A percentile compares a stretch with the other conserved stretches of the same genome.
Evolutionary conservation across 306 rosid species (phyloP).

Genomic region (Luffa aegyptiaca): DNA sequence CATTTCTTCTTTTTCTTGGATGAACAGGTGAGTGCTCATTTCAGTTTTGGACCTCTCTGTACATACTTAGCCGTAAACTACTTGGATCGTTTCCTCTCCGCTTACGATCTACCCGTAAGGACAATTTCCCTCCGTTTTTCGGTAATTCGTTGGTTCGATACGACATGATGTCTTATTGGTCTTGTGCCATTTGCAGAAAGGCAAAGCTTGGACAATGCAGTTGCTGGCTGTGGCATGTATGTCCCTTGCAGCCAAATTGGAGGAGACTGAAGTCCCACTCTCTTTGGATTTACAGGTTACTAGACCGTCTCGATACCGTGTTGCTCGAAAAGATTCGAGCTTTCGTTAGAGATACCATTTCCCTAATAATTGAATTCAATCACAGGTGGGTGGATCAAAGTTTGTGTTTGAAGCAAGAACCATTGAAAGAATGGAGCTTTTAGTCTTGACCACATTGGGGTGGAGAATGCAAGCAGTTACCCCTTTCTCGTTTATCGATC

Average conservation of each 20-base stretch:
- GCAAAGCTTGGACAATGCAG: constrained; percentile 88
- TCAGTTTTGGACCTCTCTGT: constrained; percentile 79
- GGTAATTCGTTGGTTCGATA: not conserved
- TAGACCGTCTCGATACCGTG: not conserved
- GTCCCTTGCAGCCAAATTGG: constrained; percentile 85
- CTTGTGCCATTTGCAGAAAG: constrained; percentile 31
- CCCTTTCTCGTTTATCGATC: constrained; percentile 76
- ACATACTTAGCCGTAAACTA: constrained; percentile 69
- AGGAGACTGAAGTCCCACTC: constrained; percentile 71
- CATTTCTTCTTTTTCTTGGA: not conserved
- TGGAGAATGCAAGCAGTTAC: constrained; percentile 95
- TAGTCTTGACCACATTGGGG: constrained; percentile 66
- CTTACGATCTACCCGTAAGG: constrained; percentile 84
- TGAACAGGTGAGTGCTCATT: constrained; percentile 61
- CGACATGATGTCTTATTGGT: not conserved
- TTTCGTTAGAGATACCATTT: not conserved
- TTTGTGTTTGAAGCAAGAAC: constrained; percentile 83
- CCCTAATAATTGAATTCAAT: constrained; percentile 1
- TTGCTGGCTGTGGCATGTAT: constrained; percentile 82
- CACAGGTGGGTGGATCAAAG: constrained; percentile 65
- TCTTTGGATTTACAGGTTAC: constrained; percentile 73
- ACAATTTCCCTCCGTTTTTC: not conserved
- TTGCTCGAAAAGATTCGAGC: not conserved
- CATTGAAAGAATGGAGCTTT: constrained; percentile 88
- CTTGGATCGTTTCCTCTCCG: constrained; percentile 86